These are phyloP conservation scores for Emmonsiellopsis sp. DNA, from an alignment of 2,329 filamentous ascomycete species.

Conservation along the genomic window DNA sequence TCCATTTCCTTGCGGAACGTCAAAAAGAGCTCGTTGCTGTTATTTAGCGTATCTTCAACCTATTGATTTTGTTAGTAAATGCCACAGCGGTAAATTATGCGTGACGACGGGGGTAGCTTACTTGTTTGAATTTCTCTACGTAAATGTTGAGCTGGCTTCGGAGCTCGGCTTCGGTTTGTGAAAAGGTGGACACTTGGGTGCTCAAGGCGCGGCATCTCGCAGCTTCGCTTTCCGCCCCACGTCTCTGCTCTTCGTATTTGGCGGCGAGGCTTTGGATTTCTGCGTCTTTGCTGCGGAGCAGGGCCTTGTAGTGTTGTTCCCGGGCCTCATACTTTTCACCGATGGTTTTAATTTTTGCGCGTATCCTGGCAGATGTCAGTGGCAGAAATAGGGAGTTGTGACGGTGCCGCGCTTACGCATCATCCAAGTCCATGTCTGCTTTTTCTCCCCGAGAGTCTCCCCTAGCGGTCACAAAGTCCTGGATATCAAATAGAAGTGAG, in stretches of 20 bases:
- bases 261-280: constrained; percentile 89
- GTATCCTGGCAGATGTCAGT: constrained; percentile 32
- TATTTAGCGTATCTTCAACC: constrained; percentile 98
- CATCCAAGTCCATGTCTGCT: constrained; percentile 79
- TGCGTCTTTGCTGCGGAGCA: constrained; percentile 87
- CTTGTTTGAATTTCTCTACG: constrained; percentile 99
- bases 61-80: constrained; percentile 38
- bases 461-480: constrained; percentile 80
- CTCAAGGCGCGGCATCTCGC: constrained; percentile 76
- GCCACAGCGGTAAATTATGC: neutral
- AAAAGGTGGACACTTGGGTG: constrained; percentile 86
- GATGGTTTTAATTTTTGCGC: constrained; percentile 79
- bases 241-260: constrained; percentile 81
- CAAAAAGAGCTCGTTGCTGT: constrained; percentile 93
- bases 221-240: constrained; percentile 72
- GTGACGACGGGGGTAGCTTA: constrained; percentile 37
- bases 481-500: constrained; percentile 69
- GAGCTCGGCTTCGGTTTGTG: constrained; percentile 88
- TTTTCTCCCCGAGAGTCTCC: constrained; percentile 71
- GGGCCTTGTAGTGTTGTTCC: constrained; percentile 84
- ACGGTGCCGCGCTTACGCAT: constrained; percentile 53
- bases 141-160: constrained; percentile 95
- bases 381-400: constrained; percentile 4
- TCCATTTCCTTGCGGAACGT: constrained; percentile 99
- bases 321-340: constrained; percentile 95